Conservation (phyloP, 331 rosid genomes). For the Quercus phellos region DNA sequence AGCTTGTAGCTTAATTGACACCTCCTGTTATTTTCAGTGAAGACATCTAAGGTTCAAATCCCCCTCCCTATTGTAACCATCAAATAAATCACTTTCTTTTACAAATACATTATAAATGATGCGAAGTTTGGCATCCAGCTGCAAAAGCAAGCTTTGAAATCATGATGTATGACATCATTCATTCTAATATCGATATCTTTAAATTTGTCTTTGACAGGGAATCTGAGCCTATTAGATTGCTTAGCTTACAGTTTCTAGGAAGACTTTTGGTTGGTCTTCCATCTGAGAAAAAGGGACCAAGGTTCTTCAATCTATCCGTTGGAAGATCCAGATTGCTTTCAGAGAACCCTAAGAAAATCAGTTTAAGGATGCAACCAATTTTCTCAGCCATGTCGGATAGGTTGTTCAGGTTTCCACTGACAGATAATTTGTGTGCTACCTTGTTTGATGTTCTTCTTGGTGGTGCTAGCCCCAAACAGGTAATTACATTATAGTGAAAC, state of each 20-base stretch:
- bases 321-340: slow-evolving; percentile 62
- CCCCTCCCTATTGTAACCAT: no score
- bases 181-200: slow-evolving; percentile 14
- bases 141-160: neutral
- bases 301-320: slow-evolving; percentile 73
- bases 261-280: slow-evolving; percentile 90
- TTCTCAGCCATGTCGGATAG: slow-evolving; percentile 76
- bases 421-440: slow-evolving; percentile 86
- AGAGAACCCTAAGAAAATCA: slow-evolving; percentile 53
- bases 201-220: slow-evolving; percentile 46
- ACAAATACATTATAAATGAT: neutral
- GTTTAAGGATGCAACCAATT: slow-evolving; percentile 62
- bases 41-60: no score
- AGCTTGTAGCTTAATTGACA: no score
- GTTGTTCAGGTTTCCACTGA: slow-evolving; percentile 82
- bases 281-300: slow-evolving; percentile 84
- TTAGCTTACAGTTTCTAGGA: slow-evolving; percentile 90
- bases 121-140: slow-evolving; percentile 12
- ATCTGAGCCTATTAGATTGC: slow-evolving; percentile 83
- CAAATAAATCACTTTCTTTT: neutral
- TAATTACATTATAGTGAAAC: slow-evolving; percentile 19
- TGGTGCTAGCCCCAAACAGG: slow-evolving; percentile 99
- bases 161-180: neutral
- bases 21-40: no score
- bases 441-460: slow-evolving; percentile 98